Conservation (phyloP, 169 alveolate genomes). For the Eimeria sp. region DNA sequence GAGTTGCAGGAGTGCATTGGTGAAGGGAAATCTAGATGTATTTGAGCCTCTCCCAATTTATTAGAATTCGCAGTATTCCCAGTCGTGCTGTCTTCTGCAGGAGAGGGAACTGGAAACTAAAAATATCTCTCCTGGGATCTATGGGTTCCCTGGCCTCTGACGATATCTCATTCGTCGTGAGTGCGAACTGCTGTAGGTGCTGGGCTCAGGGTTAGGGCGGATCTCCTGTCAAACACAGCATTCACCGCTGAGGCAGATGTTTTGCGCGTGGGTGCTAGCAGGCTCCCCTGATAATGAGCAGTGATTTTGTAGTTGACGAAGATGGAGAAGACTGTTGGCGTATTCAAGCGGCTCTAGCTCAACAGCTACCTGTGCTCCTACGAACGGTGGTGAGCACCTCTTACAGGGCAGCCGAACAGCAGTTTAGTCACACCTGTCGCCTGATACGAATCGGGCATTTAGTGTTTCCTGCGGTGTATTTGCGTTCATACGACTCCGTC, state of each 20-base stretch:
- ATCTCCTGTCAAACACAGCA: neutral
- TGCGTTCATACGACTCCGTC: neutral
- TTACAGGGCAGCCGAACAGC: neutral
- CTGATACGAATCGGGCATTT: neutral
- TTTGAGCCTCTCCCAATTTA: neutral
- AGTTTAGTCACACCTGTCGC: neutral
- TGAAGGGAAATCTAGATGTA: neutral
- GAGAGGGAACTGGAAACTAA: conserved; percentile 66
- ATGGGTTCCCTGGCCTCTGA: conserved; percentile 14
- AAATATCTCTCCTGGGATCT: conserved; percentile 8
- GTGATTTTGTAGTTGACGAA: conserved; percentile 31
- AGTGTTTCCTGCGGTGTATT: neutral
- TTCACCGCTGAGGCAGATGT: neutral
- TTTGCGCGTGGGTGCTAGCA: neutral
- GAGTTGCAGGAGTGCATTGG: neutral
- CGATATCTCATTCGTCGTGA: conserved; percentile 22
- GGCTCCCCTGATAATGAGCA: conserved; percentile 33
- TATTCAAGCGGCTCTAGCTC: conserved; percentile 67
- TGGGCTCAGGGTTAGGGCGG: neutral
- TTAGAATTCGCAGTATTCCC: neutral
- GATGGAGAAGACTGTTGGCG: conserved; percentile 75
- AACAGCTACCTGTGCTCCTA: conserved; percentile 57
- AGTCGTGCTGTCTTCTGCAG: conserved; percentile 18
- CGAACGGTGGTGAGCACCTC: conserved; percentile 18
- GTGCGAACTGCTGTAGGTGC: neutral